Evolutionary conservation across 2,329 filamentous ascomycete genomes (phyloP).

Genomic region (Ceratocystis papillata): DNA sequence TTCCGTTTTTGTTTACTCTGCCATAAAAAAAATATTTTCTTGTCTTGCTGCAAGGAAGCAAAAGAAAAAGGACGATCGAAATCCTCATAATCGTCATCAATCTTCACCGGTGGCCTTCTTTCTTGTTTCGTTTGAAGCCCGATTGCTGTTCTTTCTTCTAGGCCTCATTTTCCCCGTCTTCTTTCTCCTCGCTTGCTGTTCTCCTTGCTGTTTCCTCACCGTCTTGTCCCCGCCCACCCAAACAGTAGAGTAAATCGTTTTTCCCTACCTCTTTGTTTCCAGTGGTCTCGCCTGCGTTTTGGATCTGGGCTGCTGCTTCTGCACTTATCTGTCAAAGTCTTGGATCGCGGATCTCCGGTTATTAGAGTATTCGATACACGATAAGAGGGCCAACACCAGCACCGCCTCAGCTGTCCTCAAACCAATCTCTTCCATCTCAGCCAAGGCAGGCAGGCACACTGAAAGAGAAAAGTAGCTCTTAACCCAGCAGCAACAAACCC

Average conservation of each 20-base stretch:
- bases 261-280: too few relatives aligned
- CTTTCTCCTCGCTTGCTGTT: neutral
- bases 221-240: too few relatives aligned
- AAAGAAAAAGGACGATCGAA: neutral
- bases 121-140: neutral
- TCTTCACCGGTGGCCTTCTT: neutral
- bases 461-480: neutral
- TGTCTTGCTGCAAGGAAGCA: conserved; percentile 7
- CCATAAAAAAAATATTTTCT: neutral
- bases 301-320: too few relatives aligned
- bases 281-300: too few relatives aligned
- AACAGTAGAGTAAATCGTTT: too few relatives aligned
- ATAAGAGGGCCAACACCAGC: neutral
- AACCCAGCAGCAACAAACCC: conserved; percentile 6
- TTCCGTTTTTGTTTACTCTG: neutral
- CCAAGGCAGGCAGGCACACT: neutral
- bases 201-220: neutral
- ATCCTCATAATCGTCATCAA: neutral
- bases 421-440: neutral
- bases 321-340: too few relatives aligned
- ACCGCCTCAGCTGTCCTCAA: neutral
- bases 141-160: neutral
- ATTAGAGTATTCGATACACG: too few relatives aligned
- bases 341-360: too few relatives aligned
- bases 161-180: neutral